phyloP scores from a whole-genome alignment of 208 protist species.

The Angomonas deanei region DNA sequence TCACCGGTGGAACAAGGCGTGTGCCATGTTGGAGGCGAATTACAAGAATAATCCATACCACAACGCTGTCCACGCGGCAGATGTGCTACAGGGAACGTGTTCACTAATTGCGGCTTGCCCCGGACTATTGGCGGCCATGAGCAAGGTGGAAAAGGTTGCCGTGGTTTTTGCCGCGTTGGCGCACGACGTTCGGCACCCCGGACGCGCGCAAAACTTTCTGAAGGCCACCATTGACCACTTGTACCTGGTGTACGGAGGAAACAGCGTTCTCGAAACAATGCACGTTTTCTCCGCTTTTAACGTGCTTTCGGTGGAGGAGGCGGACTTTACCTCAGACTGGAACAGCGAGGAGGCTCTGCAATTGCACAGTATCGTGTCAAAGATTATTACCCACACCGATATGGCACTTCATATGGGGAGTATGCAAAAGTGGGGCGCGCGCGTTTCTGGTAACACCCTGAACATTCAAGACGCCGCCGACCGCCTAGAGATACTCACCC shows the following conservation, averaged over 20 bases:
- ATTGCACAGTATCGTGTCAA: constrained; percentile 56
- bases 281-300: constrained; percentile 64
- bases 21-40: constrained; percentile 56
- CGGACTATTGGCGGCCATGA: constrained; percentile 38
- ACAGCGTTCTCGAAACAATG: constrained; percentile 64
- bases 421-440: constrained; percentile 25
- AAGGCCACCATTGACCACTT: constrained; percentile 44
- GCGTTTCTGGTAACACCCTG: constrained; percentile 13
- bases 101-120: constrained; percentile 32
- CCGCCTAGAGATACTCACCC: constrained; percentile 40
- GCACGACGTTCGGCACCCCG: constrained; percentile 79
- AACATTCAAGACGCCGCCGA: constrained; percentile 33
- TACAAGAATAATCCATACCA: constrained; percentile 76
- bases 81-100: constrained; percentile 61
- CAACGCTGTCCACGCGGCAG: constrained; percentile 67
- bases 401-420: constrained; percentile 40
- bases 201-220: constrained; percentile 48
- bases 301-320: constrained; percentile 32
- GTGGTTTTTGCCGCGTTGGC: constrained; percentile 51
- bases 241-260: constrained; percentile 43
- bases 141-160: constrained; percentile 51
- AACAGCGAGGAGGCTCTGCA: constrained; percentile 40
- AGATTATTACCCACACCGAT: constrained; percentile 55
- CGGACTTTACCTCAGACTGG: constrained; percentile 54
- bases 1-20: constrained; percentile 34